Base-by-base conservation (phyloP, 2,329 filamentous ascomycete species). In the Xylaria sp. region DNA sequence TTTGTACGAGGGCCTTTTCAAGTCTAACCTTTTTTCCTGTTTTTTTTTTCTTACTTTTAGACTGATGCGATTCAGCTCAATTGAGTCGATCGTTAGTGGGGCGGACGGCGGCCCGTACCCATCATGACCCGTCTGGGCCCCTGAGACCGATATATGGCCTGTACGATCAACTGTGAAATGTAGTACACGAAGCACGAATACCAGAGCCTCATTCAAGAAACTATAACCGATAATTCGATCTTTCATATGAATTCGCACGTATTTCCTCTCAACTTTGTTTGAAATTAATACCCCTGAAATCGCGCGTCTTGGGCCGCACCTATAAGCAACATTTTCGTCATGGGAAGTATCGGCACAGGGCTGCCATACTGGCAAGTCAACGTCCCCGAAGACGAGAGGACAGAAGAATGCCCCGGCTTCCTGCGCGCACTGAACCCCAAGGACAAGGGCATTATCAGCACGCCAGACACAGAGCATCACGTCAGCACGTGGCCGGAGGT, bases 281-380 rank as follows among this genome's bases (percentile, higher is more conserved):
- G 2, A 25, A 6, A 18, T 20, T 32, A 13, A 5, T 23, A 5
- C 46, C 34, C 58, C 20, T 37, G 1, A 41, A 32, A 48, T 28
- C 10, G 12, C 50, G 28, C 13, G 25, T 55, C 18, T 37, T 13
- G n/a, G 18, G 13, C 20, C 13, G 15, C 18, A 50, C 20, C 37
- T 7, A 44, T 32, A 25, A 37, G 28, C 28, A 15, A 64, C 62
- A 34, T 63, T 28, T 10, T 54, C 28, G 15, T 25, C 9, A 85
- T 85, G 83, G 82, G 82, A 46, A 80, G 76, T 67, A 81, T 69
- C 12, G 55, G 20, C 15, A 58, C 59, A 28, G 60, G 25, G 56
- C 61, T 83, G 74, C 90, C 91, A 0, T 97, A 91, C 83, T 97
- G 94, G 94, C 91, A 95, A 71, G 86, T 92, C 80, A 97, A 97